Base-by-base conservation (phyloP, 202 grass and related monocot genomes). In the Zoysia matrella region DNA sequence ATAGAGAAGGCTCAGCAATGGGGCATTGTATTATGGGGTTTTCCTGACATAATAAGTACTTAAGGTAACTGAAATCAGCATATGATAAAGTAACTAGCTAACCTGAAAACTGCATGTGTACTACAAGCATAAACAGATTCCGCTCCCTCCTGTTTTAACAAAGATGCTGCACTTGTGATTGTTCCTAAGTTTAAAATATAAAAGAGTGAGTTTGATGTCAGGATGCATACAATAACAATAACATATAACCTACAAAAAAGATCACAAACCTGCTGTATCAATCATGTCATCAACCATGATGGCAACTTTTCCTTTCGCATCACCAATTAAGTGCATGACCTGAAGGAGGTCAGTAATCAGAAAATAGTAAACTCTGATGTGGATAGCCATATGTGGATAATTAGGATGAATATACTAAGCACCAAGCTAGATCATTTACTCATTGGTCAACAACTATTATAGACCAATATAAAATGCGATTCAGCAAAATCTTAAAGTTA, bases 261-360 rank as follows among this genome's bases (percentile, higher is more conserved):
- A 60, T 55, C 49, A 55, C 52, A 62, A 83, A 92, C 94, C 94
- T 71, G 94, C 94, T 82, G 94, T 97, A 80, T 97, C 94, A 62
- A 97, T 97, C 92, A 97, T 97, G 86, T 97, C 94, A 82, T 97
- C 94, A 41, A 97, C 81, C 90, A 97, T 89, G 76, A 94, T 88
- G 79, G 94, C 94, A 56, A 97, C 92, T 77, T 97, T 97, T 67
- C 94, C 94, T 45, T 94, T 92, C 71, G 94, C 94, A 16, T 97
- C 94, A 65, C 94, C 94, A 77, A 97, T 91, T 82, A 97, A 89
- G 75, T 97, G 91, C 83, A 94, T 88, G 65, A 97, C 94, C 94
- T 97, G 72, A 47, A 86, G 16, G 15, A 18, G 5, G 18, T 68
- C 30, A 15, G 10, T 46, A 15, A 43, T 69, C 16, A 81, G 51